Percentiles rank a stretch among this genome's conserved stretches.
Conservation (phyloP, 208 protist species). For the Trypanosoma congolense region DNA sequence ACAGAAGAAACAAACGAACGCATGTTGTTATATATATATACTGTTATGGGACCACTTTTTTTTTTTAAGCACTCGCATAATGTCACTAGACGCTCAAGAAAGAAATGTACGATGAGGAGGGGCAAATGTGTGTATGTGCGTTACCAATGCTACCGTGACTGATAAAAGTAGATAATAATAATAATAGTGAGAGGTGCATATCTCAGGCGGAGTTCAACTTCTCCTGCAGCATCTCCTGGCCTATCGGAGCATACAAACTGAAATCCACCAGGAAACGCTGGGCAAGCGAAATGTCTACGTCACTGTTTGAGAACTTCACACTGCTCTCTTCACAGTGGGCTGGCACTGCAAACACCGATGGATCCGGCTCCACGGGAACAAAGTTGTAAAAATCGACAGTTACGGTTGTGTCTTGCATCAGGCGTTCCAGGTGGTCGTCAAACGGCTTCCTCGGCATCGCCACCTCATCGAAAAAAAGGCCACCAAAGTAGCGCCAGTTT, state of each 20-base stretch:
- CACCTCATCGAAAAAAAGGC: conserved; percentile 68
- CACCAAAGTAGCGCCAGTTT: conserved; percentile 68
- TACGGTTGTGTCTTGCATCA: conserved; percentile 28
- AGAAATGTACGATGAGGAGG: no score
- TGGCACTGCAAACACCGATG: conserved; percentile 43
- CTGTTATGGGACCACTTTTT: no score
- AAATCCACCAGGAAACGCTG: conserved; percentile 38
- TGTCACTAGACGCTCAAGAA: no score
- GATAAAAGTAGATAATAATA: no score
- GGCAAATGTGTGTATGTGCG: no score
- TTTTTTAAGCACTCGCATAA: no score
- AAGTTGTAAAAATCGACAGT: conserved; percentile 77
- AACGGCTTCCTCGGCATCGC: conserved; percentile 24
- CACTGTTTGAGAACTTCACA: conserved; percentile 13
- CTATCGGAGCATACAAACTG: conserved; percentile 23
- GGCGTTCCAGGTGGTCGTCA: conserved; percentile 5
- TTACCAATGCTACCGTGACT: no score
- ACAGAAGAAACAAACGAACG: no score
- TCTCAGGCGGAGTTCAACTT: neutral
- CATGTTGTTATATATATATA: no score
- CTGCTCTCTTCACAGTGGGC: conserved; percentile 30
- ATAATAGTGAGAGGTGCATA: no score
- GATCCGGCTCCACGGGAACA: conserved; percentile 33
- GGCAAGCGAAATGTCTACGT: conserved; percentile 26
- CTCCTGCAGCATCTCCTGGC: conserved; percentile 8